Evolutionary conservation across 2,329 filamentous ascomycete genomes (phyloP), one percentile per base, ranked within the genome.

Genomic region (Sarocladium brachiariae): DNA sequence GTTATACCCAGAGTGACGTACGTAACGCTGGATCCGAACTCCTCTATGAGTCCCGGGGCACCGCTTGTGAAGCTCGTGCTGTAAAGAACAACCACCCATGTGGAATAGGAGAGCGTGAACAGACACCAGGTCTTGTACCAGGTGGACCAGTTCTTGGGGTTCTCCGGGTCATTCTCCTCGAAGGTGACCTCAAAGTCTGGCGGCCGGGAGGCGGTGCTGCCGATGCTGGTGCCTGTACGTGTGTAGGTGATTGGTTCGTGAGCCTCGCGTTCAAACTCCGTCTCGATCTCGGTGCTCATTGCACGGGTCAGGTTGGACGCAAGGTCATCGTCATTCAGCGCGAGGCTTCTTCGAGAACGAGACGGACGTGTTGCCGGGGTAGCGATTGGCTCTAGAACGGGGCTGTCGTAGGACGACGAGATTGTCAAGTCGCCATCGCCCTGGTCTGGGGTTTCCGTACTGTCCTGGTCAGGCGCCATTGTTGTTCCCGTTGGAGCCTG

Each of bases 31-130:
- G 81, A 72, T 33, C 74, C 67, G 57, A 89, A 92, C 49, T 88
- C 83, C 13, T 73, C 64, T 59, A 81, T 79, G 65, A 95, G 79
- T 0, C 86, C 83, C 1, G 80, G 76, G 30, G 87, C 80, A 2
- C 83, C 84, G 1, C 83, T 80, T 1, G 88, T 89, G 63, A 93
- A 95, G 49, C 80, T 84, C 0, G 89, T 93, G 43, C 84, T 89
- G 61, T 90, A 89, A 41, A 89, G 63, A 14, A 89, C 83, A n/a
- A 74, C 64, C 18, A 72, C 65, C 73, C 73, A 75, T 1, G 70
- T 71, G 5, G 70, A 68, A 51, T 68, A 73, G 30, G 71, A 73
- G 46, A 76, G 66, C 53, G 60, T 73, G 67, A 70, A 64, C 48
- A 74, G 63, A 49, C 64, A 63, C 68, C 69, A 76, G 41, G 60